Conservation (phyloP, 805 yeast species). For the Lipomyces chichibuensis region DNA sequence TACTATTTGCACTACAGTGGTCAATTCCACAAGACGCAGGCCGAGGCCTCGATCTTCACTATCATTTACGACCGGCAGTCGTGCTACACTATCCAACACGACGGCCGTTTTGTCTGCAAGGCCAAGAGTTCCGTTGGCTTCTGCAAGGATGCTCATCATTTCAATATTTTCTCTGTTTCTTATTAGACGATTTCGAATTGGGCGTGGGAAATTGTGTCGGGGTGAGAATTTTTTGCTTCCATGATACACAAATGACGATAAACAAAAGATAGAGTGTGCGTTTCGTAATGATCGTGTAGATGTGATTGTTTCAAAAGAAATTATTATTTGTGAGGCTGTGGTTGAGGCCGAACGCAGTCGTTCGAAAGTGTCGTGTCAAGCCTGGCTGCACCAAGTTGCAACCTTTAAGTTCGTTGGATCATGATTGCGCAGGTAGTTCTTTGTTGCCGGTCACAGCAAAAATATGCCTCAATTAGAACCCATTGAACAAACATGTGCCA, state of each 20-base stretch:
- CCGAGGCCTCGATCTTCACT: slow-evolving; percentile 2
- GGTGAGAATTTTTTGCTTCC: background rate
- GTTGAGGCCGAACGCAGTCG: too few relatives aligned
- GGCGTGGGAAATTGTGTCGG: background rate
- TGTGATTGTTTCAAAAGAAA: too few relatives aligned
- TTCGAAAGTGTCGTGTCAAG: too few relatives aligned
- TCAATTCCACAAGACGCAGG: slow-evolving; percentile 1
- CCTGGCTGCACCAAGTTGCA: too few relatives aligned
- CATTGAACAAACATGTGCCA: too few relatives aligned
- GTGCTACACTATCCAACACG: slow-evolving; percentile 5
- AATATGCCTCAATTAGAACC: too few relatives aligned
- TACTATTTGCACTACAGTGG: slow-evolving; percentile 13
- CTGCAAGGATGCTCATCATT: background rate
- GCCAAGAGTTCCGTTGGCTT: background rate
- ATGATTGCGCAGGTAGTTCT: too few relatives aligned
- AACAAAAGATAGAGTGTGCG: too few relatives aligned
- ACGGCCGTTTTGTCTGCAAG: background rate
- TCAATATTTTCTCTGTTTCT: background rate
- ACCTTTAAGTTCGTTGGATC: too few relatives aligned
- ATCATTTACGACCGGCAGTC: background rate
- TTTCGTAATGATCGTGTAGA: background rate
- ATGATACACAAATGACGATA: background rate
- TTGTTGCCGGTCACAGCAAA: too few relatives aligned
- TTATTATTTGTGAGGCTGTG: too few relatives aligned
- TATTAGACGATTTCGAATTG: background rate